phyloP scores from a whole-genome alignment of 257 asterid species.

The Solanum bukasovii region DNA sequence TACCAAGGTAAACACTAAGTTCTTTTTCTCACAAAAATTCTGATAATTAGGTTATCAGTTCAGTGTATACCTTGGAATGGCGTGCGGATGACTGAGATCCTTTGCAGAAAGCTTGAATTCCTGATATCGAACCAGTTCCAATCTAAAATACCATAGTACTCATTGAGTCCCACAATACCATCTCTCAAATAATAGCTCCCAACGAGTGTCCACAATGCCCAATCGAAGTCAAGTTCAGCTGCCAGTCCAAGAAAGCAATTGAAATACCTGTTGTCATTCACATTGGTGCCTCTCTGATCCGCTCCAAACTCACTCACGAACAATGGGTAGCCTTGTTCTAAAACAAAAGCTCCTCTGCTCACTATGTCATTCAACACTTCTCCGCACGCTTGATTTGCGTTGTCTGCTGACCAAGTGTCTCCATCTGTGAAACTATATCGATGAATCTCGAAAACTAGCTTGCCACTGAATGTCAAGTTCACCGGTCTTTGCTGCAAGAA shows the following conservation, averaged over 20 bases:
- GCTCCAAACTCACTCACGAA: slow-evolving; percentile 81
- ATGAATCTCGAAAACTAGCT: slow-evolving; percentile 70
- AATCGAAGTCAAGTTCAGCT: slow-evolving; percentile 72
- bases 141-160: slow-evolving; percentile 30
- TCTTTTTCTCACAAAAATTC: not conserved
- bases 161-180: slow-evolving; percentile 57
- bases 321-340: slow-evolving; percentile 86
- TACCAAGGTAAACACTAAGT: not conserved
- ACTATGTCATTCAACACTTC: slow-evolving; percentile 26
- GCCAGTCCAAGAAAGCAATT: slow-evolving; percentile 92
- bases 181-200: slow-evolving; percentile 77
- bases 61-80: slow-evolving; percentile 55
- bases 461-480: slow-evolving; percentile 40
- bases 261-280: slow-evolving; percentile 74
- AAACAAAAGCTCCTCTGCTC: slow-evolving; percentile 44
- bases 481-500: slow-evolving; percentile 39
- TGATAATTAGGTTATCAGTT: not conserved
- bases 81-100: slow-evolving; percentile 52
- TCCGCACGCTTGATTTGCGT: slow-evolving; percentile 77
- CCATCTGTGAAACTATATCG: slow-evolving; percentile 84
- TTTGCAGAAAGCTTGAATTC: slow-evolving; percentile 48
- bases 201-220: slow-evolving; percentile 85
- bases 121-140: slow-evolving; percentile 68
- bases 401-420: slow-evolving; percentile 51
- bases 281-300: slow-evolving; percentile 72